Conservation (phyloP, 1,284 basidiomycete species). For the Boletellus dicymbophilus region DNA sequence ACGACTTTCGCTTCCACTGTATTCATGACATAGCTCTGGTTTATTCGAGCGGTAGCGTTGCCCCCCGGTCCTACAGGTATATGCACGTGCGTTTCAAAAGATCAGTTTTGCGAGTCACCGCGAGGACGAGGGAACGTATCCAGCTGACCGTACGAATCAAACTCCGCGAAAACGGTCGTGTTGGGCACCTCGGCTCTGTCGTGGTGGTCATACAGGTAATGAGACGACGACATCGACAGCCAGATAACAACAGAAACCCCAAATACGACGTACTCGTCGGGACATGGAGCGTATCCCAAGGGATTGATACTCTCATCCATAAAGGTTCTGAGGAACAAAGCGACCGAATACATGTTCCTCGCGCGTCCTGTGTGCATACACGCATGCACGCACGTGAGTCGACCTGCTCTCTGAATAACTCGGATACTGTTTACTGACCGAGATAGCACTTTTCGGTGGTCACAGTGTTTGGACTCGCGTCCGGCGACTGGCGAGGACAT, state of each 20-base stretch:
- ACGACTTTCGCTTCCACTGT: conserved; percentile 41
- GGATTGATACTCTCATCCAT: conserved; percentile 63
- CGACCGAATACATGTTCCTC: conserved; percentile 61
- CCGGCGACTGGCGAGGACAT: conserved; percentile 53
- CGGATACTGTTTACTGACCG: conserved; percentile 32
- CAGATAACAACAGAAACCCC: not conserved
- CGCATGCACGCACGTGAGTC: not conserved
- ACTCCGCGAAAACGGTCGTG: conserved; percentile 65
- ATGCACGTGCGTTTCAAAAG: too few species aligned
- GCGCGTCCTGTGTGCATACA: conserved; percentile 49
- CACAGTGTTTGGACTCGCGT: conserved; percentile 51
- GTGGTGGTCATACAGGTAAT: too few species aligned
- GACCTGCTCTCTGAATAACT: too few species aligned
- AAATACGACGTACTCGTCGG: conserved; percentile 7
- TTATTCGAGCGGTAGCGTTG: conserved; percentile 44
- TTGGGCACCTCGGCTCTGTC: conserved; percentile 48
- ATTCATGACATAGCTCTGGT: conserved; percentile 50
- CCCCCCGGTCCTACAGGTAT: conserved; percentile 65
- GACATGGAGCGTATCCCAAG: conserved; percentile 50
- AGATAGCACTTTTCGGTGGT: conserved; percentile 52
- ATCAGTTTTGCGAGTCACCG: not conserved
- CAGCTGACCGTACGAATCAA: conserved; percentile 45
- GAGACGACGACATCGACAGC: not conserved
- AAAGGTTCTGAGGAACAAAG: conserved; percentile 52
- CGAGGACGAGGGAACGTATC: conserved; percentile 12